phyloP scores from a whole-genome alignment of 371 early-diverging fungal species.

The Globomyces sp. region DNA sequence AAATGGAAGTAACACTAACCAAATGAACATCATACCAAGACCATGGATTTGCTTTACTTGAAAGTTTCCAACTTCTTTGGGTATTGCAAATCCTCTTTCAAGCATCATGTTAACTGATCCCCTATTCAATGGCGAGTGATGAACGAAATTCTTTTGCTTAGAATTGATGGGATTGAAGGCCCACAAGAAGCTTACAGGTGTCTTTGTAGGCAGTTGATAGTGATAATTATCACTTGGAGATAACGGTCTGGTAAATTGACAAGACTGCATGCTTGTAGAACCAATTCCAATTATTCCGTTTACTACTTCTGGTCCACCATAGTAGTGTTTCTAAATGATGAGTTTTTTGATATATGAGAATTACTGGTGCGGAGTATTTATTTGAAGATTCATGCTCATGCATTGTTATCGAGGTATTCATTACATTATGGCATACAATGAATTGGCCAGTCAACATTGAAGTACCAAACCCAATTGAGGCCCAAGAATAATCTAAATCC shows the following conservation, averaged over 20 bases:
- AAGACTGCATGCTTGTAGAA: not conserved
- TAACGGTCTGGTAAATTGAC: not conserved
- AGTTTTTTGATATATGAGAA: not conserved
- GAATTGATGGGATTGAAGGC: slow-evolving; percentile 17
- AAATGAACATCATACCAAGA: slow-evolving; percentile 31
- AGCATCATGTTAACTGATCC: slow-evolving; percentile 4
- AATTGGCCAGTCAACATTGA: slow-evolving; percentile 7
- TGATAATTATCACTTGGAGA: slow-evolving; percentile 3
- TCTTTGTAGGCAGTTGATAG: not conserved
- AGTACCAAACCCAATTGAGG: slow-evolving; percentile 10
- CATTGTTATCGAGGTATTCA: not conserved
- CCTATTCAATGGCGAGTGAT: not conserved
- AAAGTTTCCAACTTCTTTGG: not conserved
- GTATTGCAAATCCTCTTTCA: not conserved
- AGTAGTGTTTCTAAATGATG: not conserved
- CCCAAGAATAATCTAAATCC: slow-evolving; percentile 1
- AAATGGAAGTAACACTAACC: slow-evolving; percentile 35
- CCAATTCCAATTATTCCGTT: not conserved
- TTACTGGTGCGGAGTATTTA: slow-evolving; percentile 4
- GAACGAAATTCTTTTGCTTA: not conserved
- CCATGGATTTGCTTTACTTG: slow-evolving; percentile 32
- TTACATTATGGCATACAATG: slow-evolving; percentile 10
- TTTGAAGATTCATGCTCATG: slow-evolving; percentile 8
- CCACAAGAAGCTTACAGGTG: slow-evolving; percentile 12
- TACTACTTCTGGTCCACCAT: not conserved